Evolutionary conservation across 371 early-diverging fungal species (phyloP).

Genomic region (Circinella umbellata): DNA sequence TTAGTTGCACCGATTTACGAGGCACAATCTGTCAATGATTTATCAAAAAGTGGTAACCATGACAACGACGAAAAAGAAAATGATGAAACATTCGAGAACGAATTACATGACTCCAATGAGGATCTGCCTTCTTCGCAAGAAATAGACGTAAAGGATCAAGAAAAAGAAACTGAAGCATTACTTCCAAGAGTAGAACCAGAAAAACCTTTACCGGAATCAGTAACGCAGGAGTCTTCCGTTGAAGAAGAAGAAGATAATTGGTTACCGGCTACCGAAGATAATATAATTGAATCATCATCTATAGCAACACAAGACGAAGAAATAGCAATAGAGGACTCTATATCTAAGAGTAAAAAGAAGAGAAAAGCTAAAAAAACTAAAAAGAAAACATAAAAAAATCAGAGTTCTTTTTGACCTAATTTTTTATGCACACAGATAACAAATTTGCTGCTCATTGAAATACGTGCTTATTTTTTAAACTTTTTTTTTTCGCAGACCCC

Average conservation of each 20-base stretch:
- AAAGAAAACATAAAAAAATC: not conserved
- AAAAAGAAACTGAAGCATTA: not conserved
- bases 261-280: no score
- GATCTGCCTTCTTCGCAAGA: not conserved
- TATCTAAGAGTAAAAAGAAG: not conserved
- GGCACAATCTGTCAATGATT: not conserved
- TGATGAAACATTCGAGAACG: not conserved
- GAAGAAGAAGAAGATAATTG: no score
- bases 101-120: not conserved
- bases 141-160: not conserved
- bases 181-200: no score
- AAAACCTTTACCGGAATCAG: no score
- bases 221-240: no score
- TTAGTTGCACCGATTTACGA: not conserved
- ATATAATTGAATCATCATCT: no score
- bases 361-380: conserved; percentile 1
- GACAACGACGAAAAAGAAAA: no score
- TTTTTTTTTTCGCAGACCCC: not conserved
- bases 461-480: not conserved
- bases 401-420: not conserved
- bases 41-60: not conserved
- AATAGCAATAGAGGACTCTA: not conserved
- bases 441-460: not conserved
- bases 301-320: not conserved
- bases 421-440: not conserved